These are phyloP conservation scores for Microthlaspi erraticum DNA, from an alignment of 345 rosid genomes.

Conservation along the genomic window DNA sequence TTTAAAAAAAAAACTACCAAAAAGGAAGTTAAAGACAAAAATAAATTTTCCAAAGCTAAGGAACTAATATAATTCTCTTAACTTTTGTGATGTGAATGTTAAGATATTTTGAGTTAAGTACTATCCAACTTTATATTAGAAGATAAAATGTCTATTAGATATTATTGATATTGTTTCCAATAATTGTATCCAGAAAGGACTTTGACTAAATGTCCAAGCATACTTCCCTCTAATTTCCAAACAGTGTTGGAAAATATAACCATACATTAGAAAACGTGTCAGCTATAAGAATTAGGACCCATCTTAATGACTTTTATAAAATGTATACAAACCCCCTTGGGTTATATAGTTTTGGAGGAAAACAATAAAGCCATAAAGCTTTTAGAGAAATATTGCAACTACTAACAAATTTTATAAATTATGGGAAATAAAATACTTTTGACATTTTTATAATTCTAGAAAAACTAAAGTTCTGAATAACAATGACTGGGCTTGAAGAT, in stretches of 20 bases:
- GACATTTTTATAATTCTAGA: neutral
- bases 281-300: conserved; percentile 33
- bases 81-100: conserved; percentile 35
- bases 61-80: neutral
- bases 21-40: neutral
- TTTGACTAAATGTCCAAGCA: conserved; percentile 41
- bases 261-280: conserved; percentile 4
- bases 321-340: neutral
- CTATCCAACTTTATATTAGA: conserved; percentile 26
- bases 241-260: conserved; percentile 25
- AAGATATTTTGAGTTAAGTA: conserved; percentile 27
- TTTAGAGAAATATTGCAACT: neutral
- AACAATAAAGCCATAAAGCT: neutral
- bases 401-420: neutral
- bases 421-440: neutral
- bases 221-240: conserved; percentile 31
- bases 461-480: neutral
- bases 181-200: conserved; percentile 32
- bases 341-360: neutral
- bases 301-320: neutral
- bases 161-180: conserved; percentile 37
- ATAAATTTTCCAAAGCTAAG: neutral
- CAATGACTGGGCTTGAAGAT: neutral
- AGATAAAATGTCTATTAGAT: conserved; percentile 25
- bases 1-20: neutral